Base-by-base conservation (phyloP, 2,329 filamentous ascomycete species). In the Gnomoniopsis smithogilvyi region DNA sequence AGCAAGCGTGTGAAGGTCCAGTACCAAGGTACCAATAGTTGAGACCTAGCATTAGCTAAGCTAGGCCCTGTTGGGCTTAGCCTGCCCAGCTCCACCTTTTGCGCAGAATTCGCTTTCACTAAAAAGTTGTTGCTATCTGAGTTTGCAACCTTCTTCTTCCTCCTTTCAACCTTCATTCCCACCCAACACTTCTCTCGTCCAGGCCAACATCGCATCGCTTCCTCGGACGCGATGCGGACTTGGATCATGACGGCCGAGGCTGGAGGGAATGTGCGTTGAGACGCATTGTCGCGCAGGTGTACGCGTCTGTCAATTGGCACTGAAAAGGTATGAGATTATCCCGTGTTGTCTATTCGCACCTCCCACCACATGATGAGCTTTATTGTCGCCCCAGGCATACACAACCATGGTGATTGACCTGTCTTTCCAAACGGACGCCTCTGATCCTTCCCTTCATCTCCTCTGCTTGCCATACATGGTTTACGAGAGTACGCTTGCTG, bases 331-430 rank as follows among this genome's bases (percentile, higher is more conserved):
- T 58, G 61, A 58, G 30, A 6, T 57, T 55, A 38, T 52, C 51
- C 56, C 65, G 57, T 59, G 53, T 7, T 59, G 47, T 60, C n/a
- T 52, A 36, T 36, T 52, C 45, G 43, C 30, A 47, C 54, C 54
- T 51, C 45, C 66, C 66, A 38, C 51, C 21, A 54, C 60, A 78
- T 83, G 80, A 84, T 83, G 80, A 83, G 74, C 71, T 74, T 70
- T 80, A 41, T 63, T 72, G 81, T 83, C 81, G 81, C 81, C 81
- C 81, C 81, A 81, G 80, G 79, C 81, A 78, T 80, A 83, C 75
- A 62, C 66, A 72, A 69, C 67, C 62, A 76, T 84, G 80, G 79
- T 83, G 81, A 83, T 77, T 72, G 78, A 82, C 80, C 75, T 70
- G 76, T 78, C 76, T 74, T 74, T 75, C 76, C 76, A 78, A 79